These are phyloP conservation scores for Thelonectria olida DNA, from an alignment of 2,329 filamentous ascomycete species.

Conservation along the genomic window DNA sequence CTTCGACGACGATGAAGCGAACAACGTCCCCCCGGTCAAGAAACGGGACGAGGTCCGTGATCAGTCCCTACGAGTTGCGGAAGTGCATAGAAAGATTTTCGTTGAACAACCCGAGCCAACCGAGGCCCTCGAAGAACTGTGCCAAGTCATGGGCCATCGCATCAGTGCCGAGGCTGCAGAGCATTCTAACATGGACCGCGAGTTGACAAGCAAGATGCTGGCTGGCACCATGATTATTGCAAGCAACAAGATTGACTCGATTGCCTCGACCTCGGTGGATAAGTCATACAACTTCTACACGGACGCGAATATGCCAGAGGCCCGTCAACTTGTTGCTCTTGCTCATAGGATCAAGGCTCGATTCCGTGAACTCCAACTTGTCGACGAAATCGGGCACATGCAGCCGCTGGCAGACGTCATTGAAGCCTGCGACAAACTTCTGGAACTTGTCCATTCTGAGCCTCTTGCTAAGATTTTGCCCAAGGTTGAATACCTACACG, in stretches of 20 bases:
- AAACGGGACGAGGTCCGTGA: conserved; percentile 56
- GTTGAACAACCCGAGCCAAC: conserved; percentile 51
- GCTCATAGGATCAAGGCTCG: conserved; percentile 74
- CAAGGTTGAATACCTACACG: conserved; percentile 87
- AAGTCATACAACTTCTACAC: conserved; percentile 87
- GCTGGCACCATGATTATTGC: conserved; percentile 73
- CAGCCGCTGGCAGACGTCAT: conserved; percentile 83
- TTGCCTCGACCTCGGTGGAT: conserved; percentile 49
- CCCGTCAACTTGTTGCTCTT: conserved; percentile 75
- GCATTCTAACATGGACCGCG: conserved; percentile 43
- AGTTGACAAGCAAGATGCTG: conserved; percentile 65
- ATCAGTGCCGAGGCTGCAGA: conserved; percentile 42
- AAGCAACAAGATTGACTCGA: conserved; percentile 63
- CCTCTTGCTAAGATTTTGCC: conserved; percentile 88
- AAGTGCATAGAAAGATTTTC: conserved; percentile 66
- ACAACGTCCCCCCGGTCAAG: conserved; percentile 43
- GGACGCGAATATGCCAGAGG: conserved; percentile 79
- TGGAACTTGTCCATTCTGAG: conserved; percentile 80
- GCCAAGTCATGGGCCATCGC: conserved; percentile 53
- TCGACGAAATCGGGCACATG: conserved; percentile 76
- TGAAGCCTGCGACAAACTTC: conserved; percentile 75
- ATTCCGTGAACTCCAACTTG: conserved; percentile 75
- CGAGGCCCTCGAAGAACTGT: conserved; percentile 55
- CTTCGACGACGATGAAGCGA: conserved; percentile 66
- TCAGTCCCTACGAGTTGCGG: conserved; percentile 69